Evolutionary conservation across 768 basidiomycete species (phyloP), one percentile per base, ranked within the genome.

Genomic region (Tremella yokohamensis): DNA sequence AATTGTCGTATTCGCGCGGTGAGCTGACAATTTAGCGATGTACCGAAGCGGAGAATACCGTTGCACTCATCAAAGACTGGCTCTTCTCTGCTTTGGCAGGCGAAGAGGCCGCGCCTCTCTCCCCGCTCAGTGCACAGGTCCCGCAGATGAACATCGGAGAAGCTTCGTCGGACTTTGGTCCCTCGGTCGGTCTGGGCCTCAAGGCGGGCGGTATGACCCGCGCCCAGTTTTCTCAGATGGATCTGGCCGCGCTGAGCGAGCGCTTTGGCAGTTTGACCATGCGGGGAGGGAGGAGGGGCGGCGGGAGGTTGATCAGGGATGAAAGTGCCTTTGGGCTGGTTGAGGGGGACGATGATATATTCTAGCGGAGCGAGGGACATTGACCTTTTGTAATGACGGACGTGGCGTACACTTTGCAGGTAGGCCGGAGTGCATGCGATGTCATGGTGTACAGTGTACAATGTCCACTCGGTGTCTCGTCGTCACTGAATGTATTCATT

Each of bases 241-340:
- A 73, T 49, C 44, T 73, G n/a, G 64, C 64, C 22, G 58, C 42
- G 6, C 59, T 73, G n/a, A 62, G 55, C 22, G 52, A 66, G 29
- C 50, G 57, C 45, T 70, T 70, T 42, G 71, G 71, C 20, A 64
- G 54, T 26, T 22, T 70, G 25, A 57, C 52, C 3, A 45, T 65
- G 4, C 52, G 65, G 42, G 49, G 38, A 19, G 60, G 60, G 16
- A 45, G 57, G 22, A 40, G 29, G 45, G 54, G 58, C 1, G 60
- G 58, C 1, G 38, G 48, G 11, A 63, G 61, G 57, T 69, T 73
- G 70, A 54, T 73, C 40, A 68, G 65, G 29, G 68, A 73, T 34
- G 71, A 73, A 48, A 70, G 68, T 44, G 39, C 54, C n/a, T 66
- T 66, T 58, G 69, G 57, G 42, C 56, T 70, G 34, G 61, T 61